Evolutionary conservation across 2,329 filamentous ascomycete genomes (phyloP), one percentile per base, ranked within the genome.

Genomic region (Hortaea sp.): DNA sequence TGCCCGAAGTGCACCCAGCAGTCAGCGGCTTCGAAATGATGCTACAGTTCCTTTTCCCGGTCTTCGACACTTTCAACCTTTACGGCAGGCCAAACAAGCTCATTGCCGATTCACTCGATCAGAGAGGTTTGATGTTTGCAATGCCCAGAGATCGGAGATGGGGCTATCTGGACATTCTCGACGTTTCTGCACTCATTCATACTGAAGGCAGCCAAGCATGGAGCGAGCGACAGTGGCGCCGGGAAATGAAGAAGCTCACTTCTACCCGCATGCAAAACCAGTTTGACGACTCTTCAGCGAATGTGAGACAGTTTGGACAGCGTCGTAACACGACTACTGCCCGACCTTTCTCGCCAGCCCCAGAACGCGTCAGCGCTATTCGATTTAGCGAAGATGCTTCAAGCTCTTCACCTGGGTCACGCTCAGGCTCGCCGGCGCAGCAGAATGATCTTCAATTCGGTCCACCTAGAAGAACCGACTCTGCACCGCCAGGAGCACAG

Each of bases 11-110:
- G 1, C 88, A 87, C 59, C 84, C 90, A n/a, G 89, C 88, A 12
- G 85, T 98, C 9, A 85, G 81, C 45, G 92, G 92, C 0, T 95
- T 97, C 56, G 92, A 97, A 65, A 95, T 94, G 75, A 84, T 98
- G 75, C 73, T 98, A 31, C 80, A 88, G 40, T 95, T 86, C 69
- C 73, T 98, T 9, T 94, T 98, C 63, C 92, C 92, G 0, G 86
- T 88, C 0, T 98, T 87, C 73, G 92, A 98, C 63, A 87, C 87
- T 0, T 98, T 95, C 64, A 81, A 77, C 35, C 73, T 98, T 1
- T 98, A 98, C 58, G 92, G 92, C 29, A 84, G 92, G 20, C 92
- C 92, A 0, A 85, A 79, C 29, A 82, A 87, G 50, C 74, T 98
- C 39, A 82, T 95, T 31, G 88, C 92, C 2, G 94, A 94, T 61